Percentiles rank a stretch among this genome's conserved stretches.
Evolutionary conservation across 331 rosid genomes (phyloP).

Genomic region (Telfairia occidentalis): DNA sequence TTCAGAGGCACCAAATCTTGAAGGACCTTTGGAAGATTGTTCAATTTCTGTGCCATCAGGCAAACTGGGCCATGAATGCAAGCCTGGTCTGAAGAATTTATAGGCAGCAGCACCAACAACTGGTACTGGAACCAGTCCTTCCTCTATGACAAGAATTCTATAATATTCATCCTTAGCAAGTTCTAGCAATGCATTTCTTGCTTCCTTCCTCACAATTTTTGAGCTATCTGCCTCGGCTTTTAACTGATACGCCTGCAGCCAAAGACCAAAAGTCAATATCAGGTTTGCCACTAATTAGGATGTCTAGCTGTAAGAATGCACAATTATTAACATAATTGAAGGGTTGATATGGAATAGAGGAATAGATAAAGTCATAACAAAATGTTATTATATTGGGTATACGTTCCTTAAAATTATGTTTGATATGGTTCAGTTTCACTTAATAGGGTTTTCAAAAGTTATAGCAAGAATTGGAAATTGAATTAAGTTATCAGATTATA

Average conservation of each 20-base stretch:
- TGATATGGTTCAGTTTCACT: background rate
- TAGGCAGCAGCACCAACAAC: conserved; percentile 63
- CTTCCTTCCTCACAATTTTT: conserved; percentile 58
- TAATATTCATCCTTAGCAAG: conserved; percentile 54
- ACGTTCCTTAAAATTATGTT: background rate
- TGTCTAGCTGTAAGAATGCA: conserved; percentile 2
- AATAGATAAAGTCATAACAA: background rate
- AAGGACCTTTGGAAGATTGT: conserved; percentile 39
- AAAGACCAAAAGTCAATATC: conserved; percentile 9
- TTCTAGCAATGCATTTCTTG: conserved; percentile 72
- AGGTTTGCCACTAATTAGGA: background rate
- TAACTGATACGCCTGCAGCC: conserved; percentile 50
- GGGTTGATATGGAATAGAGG: background rate
- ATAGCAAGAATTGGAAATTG: background rate
- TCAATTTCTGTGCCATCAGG: conserved; percentile 82
- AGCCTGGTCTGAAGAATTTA: conserved; percentile 55
- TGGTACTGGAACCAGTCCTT: conserved; percentile 86
- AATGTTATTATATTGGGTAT: background rate
- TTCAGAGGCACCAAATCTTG: conserved; percentile 72
- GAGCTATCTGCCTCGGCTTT: conserved; percentile 34
- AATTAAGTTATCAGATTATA: background rate
- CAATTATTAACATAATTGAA: background rate
- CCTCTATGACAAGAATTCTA: conserved; percentile 71
- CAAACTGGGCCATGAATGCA: conserved; percentile 51
- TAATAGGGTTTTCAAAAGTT: background rate